phyloP scores from a whole-genome alignment of 768 basidiomycete species.

The Lentinula detonsa region DNA sequence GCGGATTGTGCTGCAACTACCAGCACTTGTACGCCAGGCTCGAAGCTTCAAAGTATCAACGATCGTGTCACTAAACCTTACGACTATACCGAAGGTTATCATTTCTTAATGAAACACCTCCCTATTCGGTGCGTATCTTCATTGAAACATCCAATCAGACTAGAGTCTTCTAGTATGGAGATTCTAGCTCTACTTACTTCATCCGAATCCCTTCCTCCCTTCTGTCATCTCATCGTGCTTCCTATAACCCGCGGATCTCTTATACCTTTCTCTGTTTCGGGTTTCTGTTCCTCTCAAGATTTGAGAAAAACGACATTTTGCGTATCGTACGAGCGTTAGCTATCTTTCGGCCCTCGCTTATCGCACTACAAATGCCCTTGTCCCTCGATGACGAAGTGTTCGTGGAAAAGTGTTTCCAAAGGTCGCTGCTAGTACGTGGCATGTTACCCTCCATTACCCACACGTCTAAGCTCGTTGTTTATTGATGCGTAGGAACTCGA shows the following conservation, averaged over 20 bases:
- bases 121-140: conserved; percentile 64
- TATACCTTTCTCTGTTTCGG: conserved; percentile 10
- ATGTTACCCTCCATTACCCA: conserved; percentile 9
- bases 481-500: conserved; percentile 70
- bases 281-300: conserved; percentile 42
- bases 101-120: conserved; percentile 93
- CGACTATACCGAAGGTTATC: conserved; percentile 95
- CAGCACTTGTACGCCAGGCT: conserved; percentile 18
- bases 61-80: conserved; percentile 72
- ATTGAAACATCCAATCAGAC: conserved; percentile 25
- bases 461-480: conserved; percentile 6
- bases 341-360: conserved; percentile 93
- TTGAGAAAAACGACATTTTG: conserved; percentile 94
- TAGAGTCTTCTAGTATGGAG: conserved; percentile 33
- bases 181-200: conserved; percentile 35
- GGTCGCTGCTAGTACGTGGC: conserved; percentile 72
- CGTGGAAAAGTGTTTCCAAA: conserved; percentile 92
- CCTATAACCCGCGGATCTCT: conserved; percentile 5
- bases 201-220: conserved; percentile 12
- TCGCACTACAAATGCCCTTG: conserved; percentile 96
- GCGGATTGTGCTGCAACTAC: conserved; percentile 19
- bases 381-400: conserved; percentile 95
- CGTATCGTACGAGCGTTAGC: conserved; percentile 93
- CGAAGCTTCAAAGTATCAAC: conserved; percentile 52
- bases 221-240: conserved; percentile 10